Evolutionary conservation across 2,329 filamentous ascomycete genomes (phyloP).

Genomic region (Verticillium isaacii): DNA sequence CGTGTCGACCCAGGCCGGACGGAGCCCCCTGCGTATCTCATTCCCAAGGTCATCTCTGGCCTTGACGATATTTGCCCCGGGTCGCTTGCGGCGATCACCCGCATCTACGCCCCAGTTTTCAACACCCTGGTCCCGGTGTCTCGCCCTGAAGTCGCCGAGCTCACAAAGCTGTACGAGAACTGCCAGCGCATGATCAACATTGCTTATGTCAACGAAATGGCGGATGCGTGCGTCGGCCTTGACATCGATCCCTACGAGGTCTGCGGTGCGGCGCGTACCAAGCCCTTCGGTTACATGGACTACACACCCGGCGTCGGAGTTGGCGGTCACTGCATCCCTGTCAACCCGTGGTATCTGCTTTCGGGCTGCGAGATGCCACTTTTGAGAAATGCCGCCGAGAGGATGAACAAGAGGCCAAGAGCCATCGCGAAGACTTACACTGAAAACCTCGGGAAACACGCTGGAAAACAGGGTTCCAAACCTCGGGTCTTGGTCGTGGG

Average conservation of each 20-base stretch:
- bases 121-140: conserved; percentile 43
- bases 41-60: conserved; percentile 50
- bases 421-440: conserved; percentile 22
- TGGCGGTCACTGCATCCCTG: conserved; percentile 51
- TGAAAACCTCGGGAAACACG: not conserved
- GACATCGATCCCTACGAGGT: conserved; percentile 48
- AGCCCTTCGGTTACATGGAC: conserved; percentile 48
- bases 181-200: conserved; percentile 52
- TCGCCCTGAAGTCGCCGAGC: conserved; percentile 50
- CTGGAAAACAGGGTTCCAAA: not conserved
- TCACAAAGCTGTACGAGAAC: conserved; percentile 55
- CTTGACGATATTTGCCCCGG: conserved; percentile 40
- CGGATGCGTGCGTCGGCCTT: conserved; percentile 41
- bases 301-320: conserved; percentile 44
- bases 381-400: conserved; percentile 35
- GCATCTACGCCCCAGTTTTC: conserved; percentile 43
- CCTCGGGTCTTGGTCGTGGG: conserved; percentile 23
- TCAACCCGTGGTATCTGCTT: conserved; percentile 50
- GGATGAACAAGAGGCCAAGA: conserved; percentile 36
- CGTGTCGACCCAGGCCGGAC: conserved; percentile 47
- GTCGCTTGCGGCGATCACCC: conserved; percentile 36
- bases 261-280: conserved; percentile 40
- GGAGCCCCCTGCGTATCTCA: conserved; percentile 31
- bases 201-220: conserved; percentile 53
- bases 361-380: conserved; percentile 42